Percentiles rank a stretch among this genome's conserved stretches.
phyloP scores from a whole-genome alignment of 2,329 filamentous ascomycete genomes.

The Decorospora gaudefroyi region DNA sequence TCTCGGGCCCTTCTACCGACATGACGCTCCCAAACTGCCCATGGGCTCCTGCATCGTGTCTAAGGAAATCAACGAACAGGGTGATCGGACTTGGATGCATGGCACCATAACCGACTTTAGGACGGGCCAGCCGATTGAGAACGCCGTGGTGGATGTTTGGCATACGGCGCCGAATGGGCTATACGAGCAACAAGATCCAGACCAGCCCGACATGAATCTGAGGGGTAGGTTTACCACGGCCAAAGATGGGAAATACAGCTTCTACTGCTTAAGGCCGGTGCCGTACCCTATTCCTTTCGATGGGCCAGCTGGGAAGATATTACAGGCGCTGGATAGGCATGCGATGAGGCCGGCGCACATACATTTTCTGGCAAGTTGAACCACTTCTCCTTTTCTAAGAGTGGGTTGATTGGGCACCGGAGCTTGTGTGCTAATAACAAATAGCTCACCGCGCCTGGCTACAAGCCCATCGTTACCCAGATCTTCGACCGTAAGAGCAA shows the following conservation, averaged over 20 bases:
- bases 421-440: conserved; percentile 4
- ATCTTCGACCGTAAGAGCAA: conserved; percentile 72
- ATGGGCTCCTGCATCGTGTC: conserved; percentile 70
- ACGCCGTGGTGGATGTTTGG: conserved; percentile 76
- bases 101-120: conserved; percentile 62
- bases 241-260: conserved; percentile 63
- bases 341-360: conserved; percentile 67
- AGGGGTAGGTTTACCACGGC: conserved; percentile 73
- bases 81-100: conserved; percentile 66
- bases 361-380: conserved; percentile 59
- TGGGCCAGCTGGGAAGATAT: conserved; percentile 62
- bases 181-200: conserved; percentile 71
- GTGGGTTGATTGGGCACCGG: not conserved
- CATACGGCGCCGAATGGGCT: conserved; percentile 73
- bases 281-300: conserved; percentile 61
- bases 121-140: conserved; percentile 67
- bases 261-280: conserved; percentile 51
- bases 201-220: conserved; percentile 73
- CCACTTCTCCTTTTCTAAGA: too few species aligned
- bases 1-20: conserved; percentile 82
- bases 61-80: conserved; percentile 51
- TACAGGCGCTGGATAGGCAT: conserved; percentile 64
- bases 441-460: conserved; percentile 60
- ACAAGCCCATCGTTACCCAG: conserved; percentile 74
- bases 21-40: conserved; percentile 69